A percentile compares a stretch with the other conserved stretches of the same genome.
Evolutionary conservation across 116 monocot species (phyloP).

Genomic region (Iris pallida): DNA sequence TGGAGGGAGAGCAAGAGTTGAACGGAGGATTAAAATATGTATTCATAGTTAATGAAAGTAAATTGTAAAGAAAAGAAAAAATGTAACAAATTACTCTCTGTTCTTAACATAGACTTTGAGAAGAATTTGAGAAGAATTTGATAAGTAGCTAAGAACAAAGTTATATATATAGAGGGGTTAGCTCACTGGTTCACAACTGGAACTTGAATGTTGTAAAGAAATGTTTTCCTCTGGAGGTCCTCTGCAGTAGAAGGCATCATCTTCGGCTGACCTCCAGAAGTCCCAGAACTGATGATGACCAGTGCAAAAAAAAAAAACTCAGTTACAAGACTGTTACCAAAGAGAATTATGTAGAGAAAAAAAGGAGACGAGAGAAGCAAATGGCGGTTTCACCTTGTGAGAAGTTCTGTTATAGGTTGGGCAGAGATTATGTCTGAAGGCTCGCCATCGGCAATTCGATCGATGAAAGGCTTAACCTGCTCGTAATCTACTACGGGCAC

Average conservation of each 20-base stretch:
- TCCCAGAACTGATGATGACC: conserved; percentile 42
- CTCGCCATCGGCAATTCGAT: conserved; percentile 54
- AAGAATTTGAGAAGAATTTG: not conserved
- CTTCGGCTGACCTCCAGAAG: conserved; percentile 64
- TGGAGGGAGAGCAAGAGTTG: no score
- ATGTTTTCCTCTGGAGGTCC: conserved; percentile 54
- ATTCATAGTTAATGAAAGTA: no score
- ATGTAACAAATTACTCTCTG: no score
- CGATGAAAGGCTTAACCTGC: conserved; percentile 57
- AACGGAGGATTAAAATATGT: no score
- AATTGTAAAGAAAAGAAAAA: no score
- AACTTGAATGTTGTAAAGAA: conserved; percentile 56
- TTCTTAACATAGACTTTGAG: not conserved
- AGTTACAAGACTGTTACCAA: not conserved
- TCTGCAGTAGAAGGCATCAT: conserved; percentile 63
- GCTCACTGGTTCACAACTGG: conserved; percentile 59
- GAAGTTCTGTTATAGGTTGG: conserved; percentile 61
- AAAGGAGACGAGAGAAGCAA: no score
- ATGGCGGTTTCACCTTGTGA: conserved; percentile 34
- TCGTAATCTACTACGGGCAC: conserved; percentile 62
- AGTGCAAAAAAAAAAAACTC: not conserved
- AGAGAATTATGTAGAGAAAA: not conserved
- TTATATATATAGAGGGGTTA: not conserved
- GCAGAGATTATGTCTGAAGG: conserved; percentile 41
- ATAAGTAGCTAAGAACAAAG: not conserved